Base-by-base conservation (phyloP, 2,329 filamentous ascomycete genomes). In the Furcasterigmium sp. region DNA sequence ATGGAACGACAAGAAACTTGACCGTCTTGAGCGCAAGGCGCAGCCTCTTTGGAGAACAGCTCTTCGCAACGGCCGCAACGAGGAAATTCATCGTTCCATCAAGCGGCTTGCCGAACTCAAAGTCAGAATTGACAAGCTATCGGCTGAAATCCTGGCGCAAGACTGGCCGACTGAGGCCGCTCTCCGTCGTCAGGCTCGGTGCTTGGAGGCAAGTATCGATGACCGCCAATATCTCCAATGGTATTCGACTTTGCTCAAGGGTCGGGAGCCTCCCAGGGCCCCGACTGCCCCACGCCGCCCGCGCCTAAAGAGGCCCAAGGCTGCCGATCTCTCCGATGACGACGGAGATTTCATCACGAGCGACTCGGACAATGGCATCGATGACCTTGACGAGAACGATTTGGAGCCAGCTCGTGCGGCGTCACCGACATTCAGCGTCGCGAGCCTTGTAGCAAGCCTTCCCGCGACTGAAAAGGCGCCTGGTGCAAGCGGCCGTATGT, bases 131-230 rank as follows among this genome's bases (percentile, higher is more conserved):
- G 56, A 59, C n/a, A 80, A 73, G 37, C 60, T 81, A 14, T 70
- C 70, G 9, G 53, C 68, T 2, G 72, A 79, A 17, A 77, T 89
- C 26, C 49, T 69, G 18, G 52, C 58, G 1, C 64, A 73, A 14
- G 57, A 68, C 23, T 88, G 82, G 76, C 58, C 62, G 10, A 75
- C 66, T 8, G 63, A 67, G 18, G 53, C 61, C 1, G 70, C 81
- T 13, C 56, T 93, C 13, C 63, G 69, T 20, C 64, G 62, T 6
- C 76, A 80, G 52, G 80, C 81, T 39, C 61, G 65, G 10, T 73
- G 65, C 28, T 65, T 95, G 43, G 81, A 91, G 46, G 65, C 70
- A 5, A 88, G 73, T 4, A 63, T 95, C 1, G 73, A 78, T 28
- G 75, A 85, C 43, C 75, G 76, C 39, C 67, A 83, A 53, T 61